Percentiles rank a stretch among this genome's conserved stretches.
Evolutionary conservation across 1,139 yeast genomes (phyloP).

Genomic region (Taiozyma sp.): DNA sequence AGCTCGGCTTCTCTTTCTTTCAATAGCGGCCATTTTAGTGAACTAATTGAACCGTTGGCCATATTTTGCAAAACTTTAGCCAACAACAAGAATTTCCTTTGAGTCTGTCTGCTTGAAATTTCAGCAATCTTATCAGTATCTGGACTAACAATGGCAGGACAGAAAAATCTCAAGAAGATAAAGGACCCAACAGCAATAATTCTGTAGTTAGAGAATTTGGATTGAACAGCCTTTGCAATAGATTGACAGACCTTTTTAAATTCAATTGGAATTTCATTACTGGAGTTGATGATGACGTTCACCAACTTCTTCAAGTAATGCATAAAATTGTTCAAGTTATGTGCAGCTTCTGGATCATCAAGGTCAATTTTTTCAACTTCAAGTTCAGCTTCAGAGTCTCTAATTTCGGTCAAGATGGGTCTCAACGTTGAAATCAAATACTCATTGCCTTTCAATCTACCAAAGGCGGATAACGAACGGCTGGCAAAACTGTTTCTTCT

Average conservation of each 20-base stretch:
- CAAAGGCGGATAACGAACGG: slow-evolving; percentile 64
- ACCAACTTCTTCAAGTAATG: slow-evolving; percentile 54
- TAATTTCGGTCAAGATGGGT: slow-evolving; percentile 50
- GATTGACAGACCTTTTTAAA: slow-evolving; percentile 70
- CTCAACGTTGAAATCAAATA: slow-evolving; percentile 50
- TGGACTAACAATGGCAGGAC: slow-evolving; percentile 92
- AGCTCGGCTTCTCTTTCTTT: slow-evolving; percentile 38
- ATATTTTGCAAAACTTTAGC: slow-evolving; percentile 85
- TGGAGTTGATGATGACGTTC: slow-evolving; percentile 53
- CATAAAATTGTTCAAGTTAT: slow-evolving; percentile 48
- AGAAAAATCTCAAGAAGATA: slow-evolving; percentile 74
- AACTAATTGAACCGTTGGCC: slow-evolving; percentile 68
- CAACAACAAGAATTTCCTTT: slow-evolving; percentile 70
- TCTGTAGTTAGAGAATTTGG: slow-evolving; percentile 59
- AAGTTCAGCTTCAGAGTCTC: slow-evolving; percentile 45
- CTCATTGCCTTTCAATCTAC: slow-evolving; percentile 57
- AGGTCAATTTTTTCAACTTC: slow-evolving; percentile 57
- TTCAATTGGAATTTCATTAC: slow-evolving; percentile 60
- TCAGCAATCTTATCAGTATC: slow-evolving; percentile 54
- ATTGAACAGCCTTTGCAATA: slow-evolving; percentile 57
- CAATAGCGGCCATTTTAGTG: slow-evolving; percentile 58
- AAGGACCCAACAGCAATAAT: slow-evolving; percentile 82
- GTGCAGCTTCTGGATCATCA: slow-evolving; percentile 33
- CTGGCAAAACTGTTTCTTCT: slow-evolving; percentile 83
- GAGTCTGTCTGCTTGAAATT: slow-evolving; percentile 39